Evolutionary conservation across 805 yeast species (phyloP).

Genomic region (Schwanniomyces occidentalis): DNA sequence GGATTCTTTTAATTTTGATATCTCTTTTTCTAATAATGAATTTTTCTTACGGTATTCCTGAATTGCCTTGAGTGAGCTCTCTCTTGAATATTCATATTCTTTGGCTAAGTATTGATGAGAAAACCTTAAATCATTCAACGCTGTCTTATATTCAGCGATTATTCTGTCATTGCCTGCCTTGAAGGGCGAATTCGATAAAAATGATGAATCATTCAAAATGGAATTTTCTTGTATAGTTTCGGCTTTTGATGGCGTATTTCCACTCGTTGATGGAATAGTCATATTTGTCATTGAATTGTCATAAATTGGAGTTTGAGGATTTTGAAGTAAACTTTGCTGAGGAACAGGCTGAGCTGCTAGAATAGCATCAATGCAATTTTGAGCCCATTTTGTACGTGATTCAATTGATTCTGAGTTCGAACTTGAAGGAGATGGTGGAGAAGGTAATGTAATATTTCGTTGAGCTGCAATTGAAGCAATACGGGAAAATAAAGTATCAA

Average conservation of each 20-base stretch:
- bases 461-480: conserved; percentile 49
- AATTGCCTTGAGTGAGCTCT: conserved; percentile 51
- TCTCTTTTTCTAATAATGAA: conserved; percentile 50
- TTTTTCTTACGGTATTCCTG: conserved; percentile 55
- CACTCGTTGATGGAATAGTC: conserved; percentile 12
- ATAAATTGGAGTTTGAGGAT: conserved; percentile 2
- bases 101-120: conserved; percentile 69
- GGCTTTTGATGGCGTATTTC: conserved; percentile 11
- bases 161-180: conserved; percentile 19
- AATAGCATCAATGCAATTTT: conserved; percentile 40
- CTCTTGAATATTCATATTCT: conserved; percentile 67
- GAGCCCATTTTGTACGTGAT: conserved; percentile 35
- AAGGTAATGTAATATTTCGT: conserved; percentile 42
- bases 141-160: conserved; percentile 49
- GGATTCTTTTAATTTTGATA: conserved; percentile 15
- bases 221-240: conserved; percentile 17
- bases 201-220: conserved; percentile 27
- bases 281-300: conserved; percentile 10
- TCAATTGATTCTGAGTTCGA: conserved; percentile 21
- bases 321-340: conserved; percentile 2
- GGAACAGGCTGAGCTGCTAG: conserved; percentile 10
- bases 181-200: conserved; percentile 25
- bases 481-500: conserved; percentile 48
- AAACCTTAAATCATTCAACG: conserved; percentile 66
- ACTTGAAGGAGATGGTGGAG: conserved; percentile 16